Base-by-base conservation (phyloP, 352 stramenopile species). In the Phytophthora cryptogea region DNA sequence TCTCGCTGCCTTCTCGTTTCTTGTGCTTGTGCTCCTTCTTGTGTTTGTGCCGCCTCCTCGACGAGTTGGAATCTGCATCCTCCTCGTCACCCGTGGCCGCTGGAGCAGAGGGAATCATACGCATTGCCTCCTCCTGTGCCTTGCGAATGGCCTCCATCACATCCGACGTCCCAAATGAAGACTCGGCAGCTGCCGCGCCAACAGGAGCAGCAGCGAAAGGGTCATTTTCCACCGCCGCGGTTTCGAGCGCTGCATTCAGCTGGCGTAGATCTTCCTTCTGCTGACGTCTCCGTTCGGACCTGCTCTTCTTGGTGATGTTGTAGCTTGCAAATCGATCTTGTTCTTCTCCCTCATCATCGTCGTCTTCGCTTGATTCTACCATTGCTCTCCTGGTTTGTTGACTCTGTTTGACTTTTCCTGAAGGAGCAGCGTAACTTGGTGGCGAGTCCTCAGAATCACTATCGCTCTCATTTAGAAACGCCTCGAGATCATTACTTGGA, bases 91-190 rank as follows among this genome's bases (percentile, higher is more conserved):
- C 20, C 11, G 17, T 46, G 0, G 27, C 6, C 9, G 36, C n/a
- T 5, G 44, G 23, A 10, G 53, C 48, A 6, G 62, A 41, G 8
- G 66, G 56, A 3, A 93, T 60, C 83, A 93, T 90, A 8, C 68
- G 74, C 58, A 87, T 41, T 0, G 82, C 82, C 10, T 89, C 82
- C 54, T 89, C 70, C 42, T 92, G 69, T 0, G 84, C 84, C 41
- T 81, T 67, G 14, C 73, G 76, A 47, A 94, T 91, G 11, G 84
- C 81, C 14, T 84, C 84, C 39, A 92, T 58, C 41, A 94, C 78
- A 31, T 87, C 73, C 7, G 63, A 63, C 36, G 60, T 86, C 9
- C 46, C 66, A 32, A 75, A 60, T 2, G 65, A 72, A 5, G 54
- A 59, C 23, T 54, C 36, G 5, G 57, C 39, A 4, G 26, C 41